Conservation (phyloP, 345 rosid genomes). For the Gossypium thurberi region DNA sequence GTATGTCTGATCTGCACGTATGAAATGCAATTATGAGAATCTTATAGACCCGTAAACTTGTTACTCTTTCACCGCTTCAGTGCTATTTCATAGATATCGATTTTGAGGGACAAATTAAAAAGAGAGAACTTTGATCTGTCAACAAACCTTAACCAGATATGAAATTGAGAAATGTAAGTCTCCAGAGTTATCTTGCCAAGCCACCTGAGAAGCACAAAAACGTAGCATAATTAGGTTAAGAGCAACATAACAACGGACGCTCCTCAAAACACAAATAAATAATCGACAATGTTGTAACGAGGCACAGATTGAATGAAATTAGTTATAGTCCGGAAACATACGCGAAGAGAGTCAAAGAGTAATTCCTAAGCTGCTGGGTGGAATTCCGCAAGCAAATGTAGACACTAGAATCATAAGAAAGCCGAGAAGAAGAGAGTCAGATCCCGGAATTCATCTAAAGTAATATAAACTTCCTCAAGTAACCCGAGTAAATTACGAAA, state of each 20-base stretch:
- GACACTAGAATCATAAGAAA: conserved; percentile 45
- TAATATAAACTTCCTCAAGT: not conserved
- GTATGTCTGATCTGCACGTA: conserved; percentile 61
- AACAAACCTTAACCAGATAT: conserved; percentile 95
- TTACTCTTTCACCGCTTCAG: not conserved
- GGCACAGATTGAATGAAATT: not conserved
- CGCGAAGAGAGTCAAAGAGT: conserved; percentile 80
- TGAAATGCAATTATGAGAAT: conserved; percentile 4
- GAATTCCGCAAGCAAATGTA: conserved; percentile 87
- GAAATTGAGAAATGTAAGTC: conserved; percentile 94
- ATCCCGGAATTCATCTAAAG: not conserved
- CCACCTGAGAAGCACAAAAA: conserved; percentile 50
- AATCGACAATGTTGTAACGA: not conserved
- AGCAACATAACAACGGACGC: not conserved
- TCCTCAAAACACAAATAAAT: not conserved
- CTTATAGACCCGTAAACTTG: not conserved
- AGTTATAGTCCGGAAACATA: conserved; percentile 31
- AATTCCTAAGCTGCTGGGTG: conserved; percentile 71
- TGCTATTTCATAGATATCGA: not conserved
- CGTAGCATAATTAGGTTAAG: conserved; percentile 17
- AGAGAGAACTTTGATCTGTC: not conserved
- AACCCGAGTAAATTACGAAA: not conserved
- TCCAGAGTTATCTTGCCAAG: conserved; percentile 92
- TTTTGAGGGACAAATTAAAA: not conserved
- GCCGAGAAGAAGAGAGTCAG: conserved; percentile 18